phyloP scores from a whole-genome alignment of 1,139 yeast genomes.

The Pneumocystis sp. region DNA sequence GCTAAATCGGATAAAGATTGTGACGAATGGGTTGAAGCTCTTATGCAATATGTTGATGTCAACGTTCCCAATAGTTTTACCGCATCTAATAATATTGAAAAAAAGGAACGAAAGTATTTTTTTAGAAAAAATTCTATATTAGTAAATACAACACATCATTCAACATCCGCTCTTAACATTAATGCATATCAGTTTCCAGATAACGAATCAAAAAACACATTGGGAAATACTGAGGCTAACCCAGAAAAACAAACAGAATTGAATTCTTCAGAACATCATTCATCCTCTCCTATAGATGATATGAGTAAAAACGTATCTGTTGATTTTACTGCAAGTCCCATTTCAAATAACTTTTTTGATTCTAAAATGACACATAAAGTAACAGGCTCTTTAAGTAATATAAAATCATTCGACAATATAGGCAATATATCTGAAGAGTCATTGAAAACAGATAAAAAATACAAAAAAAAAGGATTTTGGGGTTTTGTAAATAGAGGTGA shows the following conservation, averaged over 20 bases:
- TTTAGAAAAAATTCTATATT: not conserved
- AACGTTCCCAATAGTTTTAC: not conserved
- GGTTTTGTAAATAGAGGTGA: constrained; percentile 6
- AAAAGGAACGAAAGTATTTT: constrained; percentile 1
- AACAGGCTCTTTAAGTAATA: not conserved
- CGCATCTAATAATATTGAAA: not conserved
- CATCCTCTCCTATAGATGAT: not conserved
- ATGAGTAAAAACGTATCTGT: not conserved
- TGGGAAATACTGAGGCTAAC: not conserved
- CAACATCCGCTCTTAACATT: not conserved
- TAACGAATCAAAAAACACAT: not conserved
- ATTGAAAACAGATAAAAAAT: not conserved
- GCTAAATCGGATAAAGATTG: constrained; percentile 72
- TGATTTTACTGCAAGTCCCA: not conserved
- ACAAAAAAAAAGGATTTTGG: constrained; percentile 11
- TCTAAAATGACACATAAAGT: not conserved
- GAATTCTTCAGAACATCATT: not conserved
- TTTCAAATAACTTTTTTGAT: not conserved
- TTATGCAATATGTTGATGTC: constrained; percentile 31
- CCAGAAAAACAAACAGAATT: not conserved
- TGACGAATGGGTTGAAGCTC: constrained; percentile 57
- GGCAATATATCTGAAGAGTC: not conserved
- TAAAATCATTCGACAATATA: not conserved
- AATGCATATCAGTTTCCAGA: not conserved
- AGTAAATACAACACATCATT: not conserved